Conservation (phyloP, 2,329 filamentous ascomycete genomes). For the Tympanopsis confertula region DNA sequence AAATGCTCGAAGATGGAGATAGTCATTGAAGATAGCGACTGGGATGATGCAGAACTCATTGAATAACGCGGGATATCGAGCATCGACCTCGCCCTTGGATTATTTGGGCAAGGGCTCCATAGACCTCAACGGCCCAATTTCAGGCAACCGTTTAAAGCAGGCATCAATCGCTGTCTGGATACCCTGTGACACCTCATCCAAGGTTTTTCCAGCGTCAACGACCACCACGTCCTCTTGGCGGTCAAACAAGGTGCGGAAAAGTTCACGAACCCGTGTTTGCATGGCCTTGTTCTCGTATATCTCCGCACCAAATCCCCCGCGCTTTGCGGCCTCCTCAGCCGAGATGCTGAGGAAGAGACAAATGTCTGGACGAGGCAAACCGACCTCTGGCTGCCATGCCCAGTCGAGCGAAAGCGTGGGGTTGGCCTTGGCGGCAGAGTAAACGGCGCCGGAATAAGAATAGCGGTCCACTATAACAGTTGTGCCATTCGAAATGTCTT, state of each 20-base stretch:
- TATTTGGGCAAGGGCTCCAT: background rate
- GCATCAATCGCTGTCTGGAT: slow-evolving; percentile 9
- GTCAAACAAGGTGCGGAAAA: slow-evolving; percentile 38
- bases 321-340: slow-evolving; percentile 39
- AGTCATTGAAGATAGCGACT: slow-evolving; percentile 43
- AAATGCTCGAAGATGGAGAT: slow-evolving; percentile 16
- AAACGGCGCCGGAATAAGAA: slow-evolving; percentile 56
- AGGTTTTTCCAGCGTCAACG: slow-evolving; percentile 38
- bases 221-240: slow-evolving; percentile 35
- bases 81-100: too few species aligned
- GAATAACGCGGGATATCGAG: too few species aligned
- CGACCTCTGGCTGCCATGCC: slow-evolving; percentile 49
- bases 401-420: slow-evolving; percentile 40
- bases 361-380: slow-evolving; percentile 48
- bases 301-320: slow-evolving; percentile 48
- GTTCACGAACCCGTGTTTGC: slow-evolving; percentile 41
- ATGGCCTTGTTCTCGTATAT: slow-evolving; percentile 49
- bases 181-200: slow-evolving; percentile 36
- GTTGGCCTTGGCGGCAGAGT: slow-evolving; percentile 51
- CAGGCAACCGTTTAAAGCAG: slow-evolving; percentile 17
- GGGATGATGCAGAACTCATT: slow-evolving; percentile 30
- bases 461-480: slow-evolving; percentile 53
- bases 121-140: slow-evolving; percentile 9
- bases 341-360: slow-evolving; percentile 51
- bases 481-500: slow-evolving; percentile 35